Evolutionary conservation across 257 asterid species (phyloP), one percentile per base, ranked within the genome.

Genomic region (Nicotiana tabacum): DNA sequence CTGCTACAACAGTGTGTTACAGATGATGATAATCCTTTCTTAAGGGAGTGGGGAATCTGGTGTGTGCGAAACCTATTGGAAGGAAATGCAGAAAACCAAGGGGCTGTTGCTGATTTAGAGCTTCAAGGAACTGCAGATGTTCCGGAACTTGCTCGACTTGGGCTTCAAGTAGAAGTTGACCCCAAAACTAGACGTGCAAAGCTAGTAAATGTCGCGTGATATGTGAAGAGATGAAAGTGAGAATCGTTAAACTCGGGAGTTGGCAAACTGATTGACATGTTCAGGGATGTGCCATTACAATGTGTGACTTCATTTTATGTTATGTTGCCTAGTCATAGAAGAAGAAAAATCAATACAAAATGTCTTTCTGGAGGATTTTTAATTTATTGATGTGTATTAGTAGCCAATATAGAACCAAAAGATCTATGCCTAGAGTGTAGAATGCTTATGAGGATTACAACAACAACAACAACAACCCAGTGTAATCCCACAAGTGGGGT

Each of bases 1-100:
- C 43, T 96, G 88, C 83, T 96, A 77, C 98, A 96, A 65, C 96
- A 96, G 78, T 87, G 97, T 64, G 97, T 90, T 76, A 64, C 83
- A 43, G 99, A 94, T 83, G 99, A 93, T 81, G 98, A 96, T 57
- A 96, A 91, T 82, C 97, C 99, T 0, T 96, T 89, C 84, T 81
- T 93, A 90, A 94, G 98, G 89, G 98, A 96, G 78, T 96, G 98
- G 98, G 99, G 99, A 51, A 85, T 96, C 60, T 96, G 96, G 96
- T 62, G 91, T 1, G 82, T 88, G 83, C 90, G 95, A 78, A 94
- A 92, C 87, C 13, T 94, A 65, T 77, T 93, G 86, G 97, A 94
- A 87, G 94, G 97, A 77, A 96, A 96, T 86, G 76, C 57, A 67
- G 96, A 93, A 86, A 96, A 96, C 86, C 90, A 90, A 82, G 46